Evolutionary conservation across 352 stramenopile species (phyloP).

Genomic region (Blastocystis sp.): DNA sequence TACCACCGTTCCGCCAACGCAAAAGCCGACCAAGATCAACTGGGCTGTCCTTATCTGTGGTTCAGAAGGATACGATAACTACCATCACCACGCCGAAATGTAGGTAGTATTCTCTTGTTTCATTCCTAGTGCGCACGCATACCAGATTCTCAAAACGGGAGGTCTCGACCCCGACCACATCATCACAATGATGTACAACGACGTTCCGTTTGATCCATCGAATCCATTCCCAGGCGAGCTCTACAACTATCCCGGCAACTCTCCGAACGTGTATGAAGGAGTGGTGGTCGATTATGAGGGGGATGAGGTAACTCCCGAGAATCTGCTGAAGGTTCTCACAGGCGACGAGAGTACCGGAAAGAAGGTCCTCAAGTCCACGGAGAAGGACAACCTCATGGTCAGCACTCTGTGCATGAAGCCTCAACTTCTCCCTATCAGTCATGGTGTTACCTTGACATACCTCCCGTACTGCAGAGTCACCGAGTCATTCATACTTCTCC

Average conservation of each 20-base stretch:
- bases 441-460: too few species aligned
- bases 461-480: too few species aligned
- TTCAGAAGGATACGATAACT: conserved; percentile 76
- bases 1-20: too few species aligned
- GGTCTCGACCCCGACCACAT: conserved; percentile 73
- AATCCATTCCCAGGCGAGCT: conserved; percentile 74
- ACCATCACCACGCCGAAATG: conserved; percentile 72
- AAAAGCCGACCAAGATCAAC: too few species aligned
- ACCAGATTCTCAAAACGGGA: conserved; percentile 74
- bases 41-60: conserved; percentile 76
- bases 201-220: conserved; percentile 66
- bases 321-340: conserved; percentile 75
- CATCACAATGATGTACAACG: conserved; percentile 79
- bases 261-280: conserved; percentile 70
- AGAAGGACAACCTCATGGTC: conserved; percentile 70
- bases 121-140: conserved; percentile 65
- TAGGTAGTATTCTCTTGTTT: not conserved
- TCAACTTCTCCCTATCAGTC: too few species aligned
- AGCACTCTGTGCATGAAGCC: too few species aligned
- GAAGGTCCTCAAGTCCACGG: conserved; percentile 73
- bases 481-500: too few species aligned
- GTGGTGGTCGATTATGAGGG: conserved; percentile 59
- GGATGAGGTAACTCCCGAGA: conserved; percentile 67
- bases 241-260: conserved; percentile 68
- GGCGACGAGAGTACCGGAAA: conserved; percentile 65